phyloP scores from a whole-genome alignment of 805 yeast species.

The Candida suzukii region DNA sequence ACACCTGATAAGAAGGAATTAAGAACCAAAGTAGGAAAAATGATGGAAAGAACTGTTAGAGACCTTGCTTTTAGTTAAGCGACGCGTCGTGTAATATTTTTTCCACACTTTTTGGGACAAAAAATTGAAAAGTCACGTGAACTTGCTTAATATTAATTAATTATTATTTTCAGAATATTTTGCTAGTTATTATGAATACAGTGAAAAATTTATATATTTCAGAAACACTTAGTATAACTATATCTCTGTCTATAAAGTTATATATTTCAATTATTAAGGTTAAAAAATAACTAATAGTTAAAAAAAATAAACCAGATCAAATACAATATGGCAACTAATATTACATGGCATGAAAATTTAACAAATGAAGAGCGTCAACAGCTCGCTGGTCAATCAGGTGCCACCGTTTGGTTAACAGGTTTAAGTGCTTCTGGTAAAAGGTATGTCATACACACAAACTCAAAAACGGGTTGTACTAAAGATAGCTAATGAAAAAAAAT shows the following conservation, averaged over 20 bases:
- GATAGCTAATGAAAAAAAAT: too few relatives aligned
- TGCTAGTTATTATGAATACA: slow-evolving; percentile 1
- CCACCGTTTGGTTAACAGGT: slow-evolving; percentile 94
- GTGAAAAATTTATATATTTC: too few relatives aligned
- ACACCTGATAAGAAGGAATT: slow-evolving; percentile 6
- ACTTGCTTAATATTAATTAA: neutral
- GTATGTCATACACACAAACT: slow-evolving; percentile 7
- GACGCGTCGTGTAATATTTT: neutral
- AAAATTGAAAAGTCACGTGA: slow-evolving; percentile 1
- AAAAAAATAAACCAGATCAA: too few relatives aligned
- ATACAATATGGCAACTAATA: slow-evolving; percentile 77
- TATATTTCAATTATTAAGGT: too few relatives aligned
- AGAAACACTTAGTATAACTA: too few relatives aligned
- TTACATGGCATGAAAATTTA: slow-evolving; percentile 92
- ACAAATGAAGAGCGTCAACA: slow-evolving; percentile 73
- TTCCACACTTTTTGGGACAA: neutral
- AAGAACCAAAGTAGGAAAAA: neutral
- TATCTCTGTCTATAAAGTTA: too few relatives aligned
- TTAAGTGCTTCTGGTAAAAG: slow-evolving; percentile 89
- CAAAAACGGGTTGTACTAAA: too few relatives aligned
- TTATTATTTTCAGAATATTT: slow-evolving; percentile 1
- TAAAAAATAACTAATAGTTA: too few relatives aligned
- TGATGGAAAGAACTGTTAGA: slow-evolving; percentile 9
- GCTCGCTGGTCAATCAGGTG: slow-evolving; percentile 74
- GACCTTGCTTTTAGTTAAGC: slow-evolving; percentile 4